These are phyloP conservation scores for Camelina hispida DNA, from an alignment of 345 rosid species.

Conservation along the genomic window DNA sequence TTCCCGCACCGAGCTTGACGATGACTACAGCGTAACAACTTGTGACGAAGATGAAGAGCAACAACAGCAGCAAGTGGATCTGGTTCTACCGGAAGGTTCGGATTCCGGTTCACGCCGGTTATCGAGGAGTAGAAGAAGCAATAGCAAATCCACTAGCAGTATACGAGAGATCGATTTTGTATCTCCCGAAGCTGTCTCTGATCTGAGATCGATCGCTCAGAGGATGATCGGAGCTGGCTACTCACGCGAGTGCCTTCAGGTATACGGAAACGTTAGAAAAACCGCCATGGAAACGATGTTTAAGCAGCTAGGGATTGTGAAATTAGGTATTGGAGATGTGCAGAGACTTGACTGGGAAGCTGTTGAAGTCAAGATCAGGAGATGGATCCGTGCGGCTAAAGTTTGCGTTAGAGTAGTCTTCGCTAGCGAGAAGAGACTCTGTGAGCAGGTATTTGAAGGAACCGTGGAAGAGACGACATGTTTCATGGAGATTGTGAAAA, in stretches of 20 bases:
- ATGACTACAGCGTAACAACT: constrained; percentile 28
- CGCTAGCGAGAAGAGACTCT: constrained; percentile 83
- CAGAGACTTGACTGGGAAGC: constrained; percentile 85
- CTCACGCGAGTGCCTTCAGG: constrained; percentile 47
- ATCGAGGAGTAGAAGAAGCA: constrained; percentile 41
- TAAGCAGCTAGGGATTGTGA: constrained; percentile 75
- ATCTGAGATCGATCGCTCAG: constrained; percentile 39
- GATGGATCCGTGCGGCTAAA: constrained; percentile 93
- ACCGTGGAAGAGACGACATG: constrained; percentile 72
- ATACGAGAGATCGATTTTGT: constrained; percentile 47
- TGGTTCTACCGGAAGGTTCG: constrained; percentile 23
- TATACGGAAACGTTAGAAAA: constrained; percentile 78
- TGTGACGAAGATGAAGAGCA: constrained; percentile 2
- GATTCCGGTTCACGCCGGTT: constrained; percentile 44
- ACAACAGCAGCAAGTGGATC: constrained; percentile 20
- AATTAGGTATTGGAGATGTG: constrained; percentile 84
- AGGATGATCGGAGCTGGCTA: constrained; percentile 45
- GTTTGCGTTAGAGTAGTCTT: constrained; percentile 75
- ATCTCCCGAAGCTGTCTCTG: constrained; percentile 41
- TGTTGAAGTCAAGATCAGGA: constrained; percentile 75
- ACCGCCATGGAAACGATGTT: constrained; percentile 76
- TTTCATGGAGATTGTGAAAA: constrained; percentile 88
- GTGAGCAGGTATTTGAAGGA: constrained; percentile 72
- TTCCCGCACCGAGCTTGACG: constrained; percentile 39
- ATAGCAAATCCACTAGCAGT: constrained; percentile 38